These are phyloP conservation scores for Suhomyces panamericanus DNA, from an alignment of 1,139 yeast genomes.

Conservation along the genomic window DNA sequence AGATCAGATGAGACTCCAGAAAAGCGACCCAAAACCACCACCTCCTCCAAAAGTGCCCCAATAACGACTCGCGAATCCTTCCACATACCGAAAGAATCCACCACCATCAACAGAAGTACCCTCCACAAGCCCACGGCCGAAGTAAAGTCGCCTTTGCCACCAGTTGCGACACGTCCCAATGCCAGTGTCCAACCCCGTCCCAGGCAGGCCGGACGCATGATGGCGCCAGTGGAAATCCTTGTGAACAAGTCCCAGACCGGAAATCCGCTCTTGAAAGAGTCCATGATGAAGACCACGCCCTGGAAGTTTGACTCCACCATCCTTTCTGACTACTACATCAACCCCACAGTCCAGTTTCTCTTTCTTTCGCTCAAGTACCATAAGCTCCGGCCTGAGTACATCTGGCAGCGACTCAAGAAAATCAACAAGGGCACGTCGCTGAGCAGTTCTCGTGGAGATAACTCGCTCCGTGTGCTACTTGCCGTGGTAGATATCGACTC, in stretches of 20 bases:
- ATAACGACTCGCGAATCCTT: not conserved
- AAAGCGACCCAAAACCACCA: not conserved
- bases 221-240: slow-evolving; percentile 27
- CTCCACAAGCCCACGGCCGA: slow-evolving; percentile 5
- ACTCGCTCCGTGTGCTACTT: slow-evolving; percentile 60
- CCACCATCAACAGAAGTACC: not conserved
- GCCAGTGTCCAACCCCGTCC: not conserved
- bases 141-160: not conserved
- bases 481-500: slow-evolving; percentile 79
- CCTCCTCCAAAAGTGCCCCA: not conserved
- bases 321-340: slow-evolving; percentile 66
- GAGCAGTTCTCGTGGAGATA: slow-evolving; percentile 30
- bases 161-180: not conserved
- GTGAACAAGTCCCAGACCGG: slow-evolving; percentile 43
- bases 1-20: not conserved
- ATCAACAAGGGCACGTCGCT: slow-evolving; percentile 12
- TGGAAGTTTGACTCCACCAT: slow-evolving; percentile 39
- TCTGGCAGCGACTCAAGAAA: slow-evolving; percentile 66
- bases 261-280: slow-evolving; percentile 42
- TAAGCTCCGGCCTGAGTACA: slow-evolving; percentile 83
- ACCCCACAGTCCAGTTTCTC: slow-evolving; percentile 63
- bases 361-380: slow-evolving; percentile 81
- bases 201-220: slow-evolving; percentile 11
- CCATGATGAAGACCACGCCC: slow-evolving; percentile 39
- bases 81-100: not conserved